A percentile compares a stretch with the other conserved stretches of the same genome.
phyloP scores from a whole-genome alignment of 805 yeast species.

The Lipomyces yamanashiensis region DNA sequence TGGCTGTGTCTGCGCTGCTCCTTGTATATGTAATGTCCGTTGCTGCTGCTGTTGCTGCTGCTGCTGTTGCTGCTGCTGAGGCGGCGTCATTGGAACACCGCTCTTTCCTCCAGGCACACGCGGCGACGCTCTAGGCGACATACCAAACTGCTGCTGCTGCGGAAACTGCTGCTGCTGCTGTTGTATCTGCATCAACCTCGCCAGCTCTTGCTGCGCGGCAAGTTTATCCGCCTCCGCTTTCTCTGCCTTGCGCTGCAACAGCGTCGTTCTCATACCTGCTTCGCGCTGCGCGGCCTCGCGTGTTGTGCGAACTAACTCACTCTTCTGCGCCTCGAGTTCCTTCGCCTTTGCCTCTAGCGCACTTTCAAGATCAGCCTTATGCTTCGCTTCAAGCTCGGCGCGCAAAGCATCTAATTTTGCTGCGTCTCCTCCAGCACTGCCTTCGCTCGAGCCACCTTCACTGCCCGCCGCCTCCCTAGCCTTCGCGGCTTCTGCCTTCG shows the following conservation, averaged over 20 bases:
- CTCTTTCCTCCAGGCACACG: not conserved
- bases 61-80: constrained; percentile 5
- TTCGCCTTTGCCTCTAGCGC: constrained; percentile 37
- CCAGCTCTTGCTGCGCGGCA: constrained; percentile 33
- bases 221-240: constrained; percentile 52
- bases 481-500: constrained; percentile 41
- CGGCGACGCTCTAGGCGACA: not conserved
- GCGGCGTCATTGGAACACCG: not conserved
- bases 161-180: constrained; percentile 2
- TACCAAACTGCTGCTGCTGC: not conserved
- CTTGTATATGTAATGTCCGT: constrained; percentile 7
- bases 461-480: constrained; percentile 16
- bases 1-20: constrained; percentile 3
- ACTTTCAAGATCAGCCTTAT: constrained; percentile 38
- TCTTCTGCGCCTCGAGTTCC: constrained; percentile 50
- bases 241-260: constrained; percentile 60
- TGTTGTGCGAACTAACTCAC: constrained; percentile 52
- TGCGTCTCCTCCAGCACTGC: not conserved
- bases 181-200: constrained; percentile 35
- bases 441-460: constrained; percentile 36
- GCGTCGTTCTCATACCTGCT: constrained; percentile 60
- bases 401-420: constrained; percentile 1
- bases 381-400: constrained; percentile 32
- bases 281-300: constrained; percentile 60
- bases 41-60: constrained; percentile 7